Conservation (phyloP, 2,329 filamentous ascomycete species). For the Cladobotryum protrusum region DNA sequence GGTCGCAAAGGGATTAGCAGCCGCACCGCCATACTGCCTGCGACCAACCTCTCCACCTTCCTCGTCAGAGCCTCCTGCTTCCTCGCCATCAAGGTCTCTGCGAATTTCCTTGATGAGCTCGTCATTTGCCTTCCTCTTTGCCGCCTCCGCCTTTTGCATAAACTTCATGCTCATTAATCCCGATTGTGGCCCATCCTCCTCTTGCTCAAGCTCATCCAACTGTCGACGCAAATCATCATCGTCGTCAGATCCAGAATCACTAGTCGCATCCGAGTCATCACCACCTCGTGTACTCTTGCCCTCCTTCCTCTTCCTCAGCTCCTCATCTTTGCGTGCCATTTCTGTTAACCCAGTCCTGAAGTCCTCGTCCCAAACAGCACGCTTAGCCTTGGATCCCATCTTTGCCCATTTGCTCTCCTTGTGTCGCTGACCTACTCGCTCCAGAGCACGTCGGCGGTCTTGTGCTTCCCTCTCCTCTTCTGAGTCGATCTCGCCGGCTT, state of each 20-base stretch:
- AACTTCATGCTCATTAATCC: constrained; percentile 83
- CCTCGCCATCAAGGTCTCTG: constrained; percentile 62
- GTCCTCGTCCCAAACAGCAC: constrained; percentile 83
- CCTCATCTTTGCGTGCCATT: constrained; percentile 76
- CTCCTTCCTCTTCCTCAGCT: constrained; percentile 72
- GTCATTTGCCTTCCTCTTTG: constrained; percentile 73
- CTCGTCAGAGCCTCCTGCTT: constrained; percentile 43
- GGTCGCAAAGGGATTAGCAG: constrained; percentile 26
- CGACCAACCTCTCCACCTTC: constrained; percentile 59
- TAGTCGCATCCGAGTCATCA: constrained; percentile 48
- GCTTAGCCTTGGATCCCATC: constrained; percentile 68
- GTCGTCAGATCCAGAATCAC: constrained; percentile 55
- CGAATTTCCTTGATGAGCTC: constrained; percentile 64
- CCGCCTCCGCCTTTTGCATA: constrained; percentile 83
- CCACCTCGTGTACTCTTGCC: constrained; percentile 49
- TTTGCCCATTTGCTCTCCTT: constrained; percentile 91
- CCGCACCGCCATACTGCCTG: constrained; percentile 55
- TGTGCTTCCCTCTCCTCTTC: constrained; percentile 57
- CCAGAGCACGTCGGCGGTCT: constrained; percentile 72
- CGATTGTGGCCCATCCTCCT: constrained; percentile 51
- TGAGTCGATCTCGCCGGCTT: constrained; percentile 55
- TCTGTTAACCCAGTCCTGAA: constrained; percentile 72
- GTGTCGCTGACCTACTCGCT: constrained; percentile 79
- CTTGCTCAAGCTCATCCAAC: constrained; percentile 37
- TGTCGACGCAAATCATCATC: constrained; percentile 47